Evolutionary conservation across 108 stramenopile genomes (phyloP).

Genomic region (Pinguiococcus pyrenoidosus): DNA sequence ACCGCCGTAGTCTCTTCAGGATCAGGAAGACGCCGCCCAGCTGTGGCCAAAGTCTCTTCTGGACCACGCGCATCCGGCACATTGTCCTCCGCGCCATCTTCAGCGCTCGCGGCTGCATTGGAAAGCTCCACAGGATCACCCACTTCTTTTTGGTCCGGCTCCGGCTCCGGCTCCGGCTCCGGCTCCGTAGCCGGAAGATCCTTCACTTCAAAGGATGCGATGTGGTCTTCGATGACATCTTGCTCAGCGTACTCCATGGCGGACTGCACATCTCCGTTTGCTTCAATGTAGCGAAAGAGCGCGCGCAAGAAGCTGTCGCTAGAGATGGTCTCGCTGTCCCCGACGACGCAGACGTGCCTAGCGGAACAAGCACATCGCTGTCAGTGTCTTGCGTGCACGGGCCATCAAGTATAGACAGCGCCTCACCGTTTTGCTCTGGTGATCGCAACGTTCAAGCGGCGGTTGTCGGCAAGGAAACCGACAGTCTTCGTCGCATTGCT

Average conservation of each 20-base stretch:
- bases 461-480: slow-evolving; percentile 81
- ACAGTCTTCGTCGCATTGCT: slow-evolving; percentile 76
- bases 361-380: too few relatives aligned
- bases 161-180: not conserved
- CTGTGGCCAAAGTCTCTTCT: too few relatives aligned
- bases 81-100: too few relatives aligned
- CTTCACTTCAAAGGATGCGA: too few relatives aligned
- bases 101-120: too few relatives aligned
- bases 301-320: slow-evolving; percentile 19
- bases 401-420: slow-evolving; percentile 31
- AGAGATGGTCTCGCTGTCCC: slow-evolving; percentile 20
- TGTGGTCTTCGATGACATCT: too few relatives aligned
- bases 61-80: too few relatives aligned
- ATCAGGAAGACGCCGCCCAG: too few relatives aligned
- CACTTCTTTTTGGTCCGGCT: not conserved
- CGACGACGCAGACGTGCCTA: slow-evolving; percentile 15
- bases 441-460: slow-evolving; percentile 96
- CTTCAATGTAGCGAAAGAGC: slow-evolving; percentile 23
- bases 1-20: too few relatives aligned
- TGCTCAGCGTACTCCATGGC: slow-evolving; percentile 31
- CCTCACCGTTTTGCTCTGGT: slow-evolving; percentile 78
- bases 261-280: slow-evolving; percentile 19
- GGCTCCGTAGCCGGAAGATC: too few relatives aligned
- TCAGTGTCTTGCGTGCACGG: too few relatives aligned
- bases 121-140: not conserved